A percentile compares a stretch with the other conserved stretches of the same genome.
Evolutionary conservation across 2,329 filamentous ascomycete genomes (phyloP).

Genomic region (Fusarium nodosum): DNA sequence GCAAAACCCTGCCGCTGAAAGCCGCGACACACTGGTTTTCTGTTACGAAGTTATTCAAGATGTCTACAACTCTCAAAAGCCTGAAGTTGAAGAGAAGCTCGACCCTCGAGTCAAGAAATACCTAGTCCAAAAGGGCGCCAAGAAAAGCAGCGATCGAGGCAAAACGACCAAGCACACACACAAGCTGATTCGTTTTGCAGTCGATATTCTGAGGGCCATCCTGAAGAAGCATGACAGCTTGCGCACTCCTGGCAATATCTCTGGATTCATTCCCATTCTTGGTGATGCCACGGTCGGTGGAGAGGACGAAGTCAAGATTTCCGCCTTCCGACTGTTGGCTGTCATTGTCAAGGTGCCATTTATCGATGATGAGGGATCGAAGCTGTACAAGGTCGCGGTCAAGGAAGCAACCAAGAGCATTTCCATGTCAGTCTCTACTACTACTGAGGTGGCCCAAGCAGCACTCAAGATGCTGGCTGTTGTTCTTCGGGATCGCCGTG

Average conservation of each 20-base stretch:
- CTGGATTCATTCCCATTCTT: constrained; percentile 88
- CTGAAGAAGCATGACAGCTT: constrained; percentile 87
- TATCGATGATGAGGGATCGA: constrained; percentile 74
- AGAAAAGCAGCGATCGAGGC: constrained; percentile 78
- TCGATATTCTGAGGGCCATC: constrained; percentile 89
- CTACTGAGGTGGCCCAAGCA: constrained; percentile 86
- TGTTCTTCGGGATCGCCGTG: constrained; percentile 83
- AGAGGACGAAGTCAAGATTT: constrained; percentile 93
- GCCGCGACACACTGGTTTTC: constrained; percentile 88
- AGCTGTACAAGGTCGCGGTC: constrained; percentile 80
- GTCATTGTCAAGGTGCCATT: constrained; percentile 89
- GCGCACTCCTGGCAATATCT: constrained; percentile 81
- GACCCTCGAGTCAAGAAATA: constrained; percentile 78
- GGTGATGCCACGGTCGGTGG: constrained; percentile 87
- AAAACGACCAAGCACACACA: constrained; percentile 83
- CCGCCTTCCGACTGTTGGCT: constrained; percentile 86
- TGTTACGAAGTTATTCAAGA: constrained; percentile 95
- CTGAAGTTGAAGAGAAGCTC: constrained; percentile 65
- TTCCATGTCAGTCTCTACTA: constrained; percentile 81
- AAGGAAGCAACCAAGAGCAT: constrained; percentile 88
- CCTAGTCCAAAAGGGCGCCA: constrained; percentile 82
- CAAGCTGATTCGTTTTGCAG: constrained; percentile 88
- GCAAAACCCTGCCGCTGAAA: constrained; percentile 83
- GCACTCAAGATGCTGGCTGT: constrained; percentile 89
- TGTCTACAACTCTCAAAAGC: constrained; percentile 76